phyloP scores from a whole-genome alignment of 202 grass and related monocot species.

The Tripidium arundinaceum region DNA sequence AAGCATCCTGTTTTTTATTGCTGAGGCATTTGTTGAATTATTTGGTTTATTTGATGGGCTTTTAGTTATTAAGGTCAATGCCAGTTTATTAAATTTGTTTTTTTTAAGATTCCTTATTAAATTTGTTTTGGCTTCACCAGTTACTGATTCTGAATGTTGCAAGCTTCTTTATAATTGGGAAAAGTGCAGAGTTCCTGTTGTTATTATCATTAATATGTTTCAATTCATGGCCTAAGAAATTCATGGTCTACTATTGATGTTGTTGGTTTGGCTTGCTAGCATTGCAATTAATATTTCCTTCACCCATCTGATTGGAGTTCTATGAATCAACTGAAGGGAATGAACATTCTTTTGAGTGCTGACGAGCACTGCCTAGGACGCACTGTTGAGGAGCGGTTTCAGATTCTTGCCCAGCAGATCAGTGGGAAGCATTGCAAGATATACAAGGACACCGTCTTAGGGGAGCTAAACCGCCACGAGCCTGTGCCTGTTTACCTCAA shows the following conservation, averaged over 20 bases:
- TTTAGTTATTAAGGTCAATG: not conserved
- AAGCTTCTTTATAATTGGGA: not conserved
- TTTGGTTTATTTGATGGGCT: too few species aligned
- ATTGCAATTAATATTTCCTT: constrained; percentile 9
- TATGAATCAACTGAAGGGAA: constrained; percentile 42
- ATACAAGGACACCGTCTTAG: constrained; percentile 57
- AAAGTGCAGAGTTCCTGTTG: not conserved
- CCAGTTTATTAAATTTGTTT: not conserved
- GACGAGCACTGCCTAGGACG: constrained; percentile 71
- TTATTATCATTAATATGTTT: not conserved
- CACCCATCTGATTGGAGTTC: constrained; percentile 24
- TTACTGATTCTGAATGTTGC: not conserved
- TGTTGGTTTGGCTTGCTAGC: not conserved
- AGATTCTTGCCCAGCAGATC: constrained; percentile 36
- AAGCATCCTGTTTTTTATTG: not conserved
- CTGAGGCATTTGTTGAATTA: not conserved
- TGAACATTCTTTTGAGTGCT: constrained; percentile 71
- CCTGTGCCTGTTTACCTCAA: constrained; percentile 61
- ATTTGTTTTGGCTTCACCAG: not conserved
- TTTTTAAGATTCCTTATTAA: too few species aligned
- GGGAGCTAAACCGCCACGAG: constrained; percentile 28
- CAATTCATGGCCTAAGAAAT: too few species aligned
- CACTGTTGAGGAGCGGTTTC: constrained; percentile 48
- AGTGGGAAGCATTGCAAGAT: constrained; percentile 83
- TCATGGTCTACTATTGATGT: not conserved